Base-by-base conservation (phyloP, 805 yeast species). In the Wickerhamiella sergipiensis region DNA sequence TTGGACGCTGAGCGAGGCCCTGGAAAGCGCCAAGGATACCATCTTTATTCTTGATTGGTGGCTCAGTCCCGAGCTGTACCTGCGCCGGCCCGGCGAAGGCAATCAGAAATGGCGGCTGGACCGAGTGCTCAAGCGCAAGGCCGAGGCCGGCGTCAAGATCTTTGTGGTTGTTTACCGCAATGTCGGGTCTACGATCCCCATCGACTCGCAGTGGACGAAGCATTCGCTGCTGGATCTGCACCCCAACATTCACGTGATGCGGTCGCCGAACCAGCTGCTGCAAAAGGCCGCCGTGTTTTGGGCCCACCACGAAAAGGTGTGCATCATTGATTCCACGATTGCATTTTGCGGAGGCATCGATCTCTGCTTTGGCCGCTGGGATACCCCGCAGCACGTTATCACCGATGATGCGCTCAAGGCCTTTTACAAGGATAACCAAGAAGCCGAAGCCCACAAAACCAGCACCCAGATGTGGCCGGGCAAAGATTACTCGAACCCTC, bases 21-120 rank as follows among this genome's bases (percentile, higher is more conserved):
- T 92, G 50, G 87, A 84, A 57, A 82, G 85, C 85, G 97, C 98
- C 0, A 80, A 81, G 57, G 97, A 92, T 70, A 90, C 84, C 1
- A 83, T 92, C 33, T 92, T 81, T 64, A 87, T 92, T 47, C 97
- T 92, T 62, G 99, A 90, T 61, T 92, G 99, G 99, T 92, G 98
- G 98, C 71, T 92, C 23, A 78, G 90, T 4, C 99, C 99, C 0
- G 98, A 92, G 65, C 64, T 92, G 2, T 94, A 92, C 60, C 71
- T 92, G 68, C 77, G 98, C 55, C 73, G 99, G 48, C 98, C 98
- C 0, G 90, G 95, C 0, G 83, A 85, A 65, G 96, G 96, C 8
- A 90, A 90, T 59, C 97, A 92, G 65, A 83, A 85, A 55, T 92
- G 87, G 81, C 76, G 99, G 63, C 69, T 92, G 43, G 99, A 92